Evolutionary conservation across 129 eudicot genomes (phyloP).

Genomic region (Solidago caesia): DNA sequence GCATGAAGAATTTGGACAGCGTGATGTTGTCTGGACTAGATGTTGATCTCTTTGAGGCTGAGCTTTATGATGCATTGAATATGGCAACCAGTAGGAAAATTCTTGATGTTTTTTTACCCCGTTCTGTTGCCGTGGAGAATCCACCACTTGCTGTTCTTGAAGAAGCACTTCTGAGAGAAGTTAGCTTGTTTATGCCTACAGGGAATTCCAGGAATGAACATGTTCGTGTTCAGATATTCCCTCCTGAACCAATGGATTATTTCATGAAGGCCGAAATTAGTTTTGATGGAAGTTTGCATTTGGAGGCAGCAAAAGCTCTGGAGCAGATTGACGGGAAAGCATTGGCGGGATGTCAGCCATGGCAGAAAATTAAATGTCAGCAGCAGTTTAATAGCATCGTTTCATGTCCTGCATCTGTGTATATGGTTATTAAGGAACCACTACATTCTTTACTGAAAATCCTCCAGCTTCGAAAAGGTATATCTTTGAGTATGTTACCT

Average conservation of each 20-base stretch:
- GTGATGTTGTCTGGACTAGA: conserved; percentile 53
- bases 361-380: conserved; percentile 88
- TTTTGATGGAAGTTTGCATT: conserved; percentile 87
- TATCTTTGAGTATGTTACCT: not conserved
- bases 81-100: conserved; percentile 48
- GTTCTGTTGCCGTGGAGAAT: conserved; percentile 50
- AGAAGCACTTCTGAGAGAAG: conserved; percentile 70
- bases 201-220: conserved; percentile 45
- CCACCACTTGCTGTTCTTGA: conserved; percentile 59
- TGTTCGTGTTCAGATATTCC: conserved; percentile 62
- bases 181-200: conserved; percentile 71
- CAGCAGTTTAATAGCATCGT: conserved; percentile 78
- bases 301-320: conserved; percentile 95
- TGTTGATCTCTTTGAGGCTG: conserved; percentile 54
- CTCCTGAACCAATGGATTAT: conserved; percentile 41
- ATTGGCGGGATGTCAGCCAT: conserved; percentile 60
- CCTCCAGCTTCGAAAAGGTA: conserved; percentile 54
- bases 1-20: conserved; percentile 41
- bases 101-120: conserved; percentile 46
- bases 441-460: conserved; percentile 51
- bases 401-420: conserved; percentile 72
- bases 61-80: conserved; percentile 44
- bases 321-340: conserved; percentile 80
- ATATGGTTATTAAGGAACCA: conserved; percentile 54
- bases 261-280: conserved; percentile 61